Conservation (phyloP, 208 protist species). For the Leishmania tarentolae region DNA sequence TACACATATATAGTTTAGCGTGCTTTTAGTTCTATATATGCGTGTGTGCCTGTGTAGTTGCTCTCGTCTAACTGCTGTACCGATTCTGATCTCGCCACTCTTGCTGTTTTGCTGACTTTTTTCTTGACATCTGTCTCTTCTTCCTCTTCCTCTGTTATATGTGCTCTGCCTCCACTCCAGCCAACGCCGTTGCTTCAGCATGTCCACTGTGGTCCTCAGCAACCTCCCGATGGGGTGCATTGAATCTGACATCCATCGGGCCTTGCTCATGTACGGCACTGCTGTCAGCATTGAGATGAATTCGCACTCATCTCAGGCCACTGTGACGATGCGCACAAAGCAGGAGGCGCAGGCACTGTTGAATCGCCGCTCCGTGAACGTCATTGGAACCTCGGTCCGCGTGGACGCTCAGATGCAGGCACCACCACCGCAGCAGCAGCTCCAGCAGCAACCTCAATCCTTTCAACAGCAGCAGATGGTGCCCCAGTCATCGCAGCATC, state of each 20-base stretch:
- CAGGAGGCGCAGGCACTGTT: constrained; percentile 74
- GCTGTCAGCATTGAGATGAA: constrained; percentile 58
- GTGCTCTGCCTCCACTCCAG: not conserved
- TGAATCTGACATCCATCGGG: constrained; percentile 77
- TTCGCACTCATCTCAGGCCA: constrained; percentile 50
- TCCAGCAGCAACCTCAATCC: not conserved
- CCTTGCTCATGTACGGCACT: constrained; percentile 78
- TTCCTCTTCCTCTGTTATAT: not conserved
- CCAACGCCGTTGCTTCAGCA: constrained; percentile 1
- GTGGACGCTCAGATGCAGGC: constrained; percentile 44
- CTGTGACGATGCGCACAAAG: constrained; percentile 74
- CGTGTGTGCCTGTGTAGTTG: no score
- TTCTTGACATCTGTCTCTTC: constrained; percentile 7
- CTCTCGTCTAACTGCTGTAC: not conserved
- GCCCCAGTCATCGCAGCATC: not conserved
- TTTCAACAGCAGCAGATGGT: constrained; percentile 8
- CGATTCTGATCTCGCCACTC: not conserved
- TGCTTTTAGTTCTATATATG: not conserved
- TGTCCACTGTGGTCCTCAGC: constrained; percentile 65
- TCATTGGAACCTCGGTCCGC: constrained; percentile 66
- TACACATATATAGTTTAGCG: no score
- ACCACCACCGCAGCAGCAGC: not conserved
- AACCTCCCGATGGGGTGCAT: constrained; percentile 71
- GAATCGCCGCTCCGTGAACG: constrained; percentile 63
- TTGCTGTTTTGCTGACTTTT: not conserved